These are phyloP conservation scores for Dorcoceras hygrometricum DNA, from an alignment of 257 asterid genomes.

Conservation along the genomic window DNA sequence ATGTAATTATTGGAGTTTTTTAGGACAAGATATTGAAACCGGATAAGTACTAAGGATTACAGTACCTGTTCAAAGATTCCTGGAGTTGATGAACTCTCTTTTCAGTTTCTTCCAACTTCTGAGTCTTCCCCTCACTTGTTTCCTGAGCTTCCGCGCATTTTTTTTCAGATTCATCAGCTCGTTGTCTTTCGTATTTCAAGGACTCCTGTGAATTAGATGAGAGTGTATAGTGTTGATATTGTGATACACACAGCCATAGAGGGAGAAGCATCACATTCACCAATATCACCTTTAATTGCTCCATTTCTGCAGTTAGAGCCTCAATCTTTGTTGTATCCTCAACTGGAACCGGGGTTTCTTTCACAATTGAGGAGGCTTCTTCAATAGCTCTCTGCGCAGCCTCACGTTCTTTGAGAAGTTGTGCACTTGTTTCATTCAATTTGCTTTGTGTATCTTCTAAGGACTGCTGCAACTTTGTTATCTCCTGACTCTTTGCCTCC, in stretches of 20 bases:
- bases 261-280: slow-evolving; percentile 24
- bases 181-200: slow-evolving; percentile 64
- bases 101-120: slow-evolving; percentile 85
- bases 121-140: slow-evolving; percentile 68
- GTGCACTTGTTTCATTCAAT: slow-evolving; percentile 71
- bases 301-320: slow-evolving; percentile 67
- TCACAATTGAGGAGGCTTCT: slow-evolving; percentile 70
- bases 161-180: slow-evolving; percentile 79
- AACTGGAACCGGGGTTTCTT: slow-evolving; percentile 77
- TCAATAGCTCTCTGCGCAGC: slow-evolving; percentile 82
- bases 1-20: slow-evolving; percentile 5
- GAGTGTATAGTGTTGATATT: slow-evolving; percentile 15
- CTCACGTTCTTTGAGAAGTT: slow-evolving; percentile 78
- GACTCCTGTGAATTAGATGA: slow-evolving; percentile 42
- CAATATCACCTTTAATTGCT: slow-evolving; percentile 59
- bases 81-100: slow-evolving; percentile 77
- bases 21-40: slow-evolving; percentile 6
- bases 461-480: slow-evolving; percentile 62
- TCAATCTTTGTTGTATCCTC: slow-evolving; percentile 78
- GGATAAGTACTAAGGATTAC: slow-evolving; percentile 27
- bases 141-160: slow-evolving; percentile 58
- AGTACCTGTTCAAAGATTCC: slow-evolving; percentile 86
- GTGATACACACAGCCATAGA: slow-evolving; percentile 11
- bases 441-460: slow-evolving; percentile 70
- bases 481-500: slow-evolving; percentile 72